Conservation (phyloP, 2,329 filamentous ascomycete genomes). For the Neodidymelliopsis sp. region DNA sequence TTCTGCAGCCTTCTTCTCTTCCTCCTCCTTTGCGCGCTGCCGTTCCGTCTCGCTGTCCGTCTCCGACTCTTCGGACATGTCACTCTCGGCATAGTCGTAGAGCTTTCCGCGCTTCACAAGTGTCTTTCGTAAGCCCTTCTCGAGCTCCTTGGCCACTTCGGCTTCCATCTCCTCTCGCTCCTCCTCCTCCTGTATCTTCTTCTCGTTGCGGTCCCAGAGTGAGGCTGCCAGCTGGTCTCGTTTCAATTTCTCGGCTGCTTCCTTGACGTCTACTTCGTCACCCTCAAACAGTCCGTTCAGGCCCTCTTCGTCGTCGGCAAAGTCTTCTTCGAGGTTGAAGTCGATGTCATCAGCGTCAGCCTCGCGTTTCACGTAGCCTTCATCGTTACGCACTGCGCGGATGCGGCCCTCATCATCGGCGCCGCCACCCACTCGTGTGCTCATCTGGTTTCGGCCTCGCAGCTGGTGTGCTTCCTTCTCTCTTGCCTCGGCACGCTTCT, state of each 20-base stretch:
- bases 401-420: slow-evolving; percentile 50
- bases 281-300: slow-evolving; percentile 52
- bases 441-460: slow-evolving; percentile 28
- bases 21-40: slow-evolving; percentile 65
- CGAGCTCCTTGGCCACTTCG: slow-evolving; percentile 71
- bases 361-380: slow-evolving; percentile 55
- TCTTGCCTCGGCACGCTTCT: slow-evolving; percentile 58
- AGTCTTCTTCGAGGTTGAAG: slow-evolving; percentile 72
- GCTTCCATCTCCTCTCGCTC: slow-evolving; percentile 72
- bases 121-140: slow-evolving; percentile 80
- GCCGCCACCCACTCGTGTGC: slow-evolving; percentile 43
- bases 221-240: slow-evolving; percentile 87
- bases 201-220: slow-evolving; percentile 71
- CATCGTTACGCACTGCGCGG: slow-evolving; percentile 48
- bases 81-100: slow-evolving; percentile 86
- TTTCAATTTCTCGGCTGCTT: slow-evolving; percentile 71
- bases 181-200: slow-evolving; percentile 69
- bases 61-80: slow-evolving; percentile 49
- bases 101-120: slow-evolving; percentile 87
- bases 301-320: slow-evolving; percentile 83
- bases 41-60: slow-evolving; percentile 70
- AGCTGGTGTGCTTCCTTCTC: slow-evolving; percentile 48
- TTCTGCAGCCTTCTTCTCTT: slow-evolving; percentile 55
- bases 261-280: slow-evolving; percentile 64
- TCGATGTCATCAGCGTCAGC: slow-evolving; percentile 71